Evolutionary conservation across 2,329 filamentous ascomycete species (phyloP).

Genomic region (Xylariaceae sp.): DNA sequence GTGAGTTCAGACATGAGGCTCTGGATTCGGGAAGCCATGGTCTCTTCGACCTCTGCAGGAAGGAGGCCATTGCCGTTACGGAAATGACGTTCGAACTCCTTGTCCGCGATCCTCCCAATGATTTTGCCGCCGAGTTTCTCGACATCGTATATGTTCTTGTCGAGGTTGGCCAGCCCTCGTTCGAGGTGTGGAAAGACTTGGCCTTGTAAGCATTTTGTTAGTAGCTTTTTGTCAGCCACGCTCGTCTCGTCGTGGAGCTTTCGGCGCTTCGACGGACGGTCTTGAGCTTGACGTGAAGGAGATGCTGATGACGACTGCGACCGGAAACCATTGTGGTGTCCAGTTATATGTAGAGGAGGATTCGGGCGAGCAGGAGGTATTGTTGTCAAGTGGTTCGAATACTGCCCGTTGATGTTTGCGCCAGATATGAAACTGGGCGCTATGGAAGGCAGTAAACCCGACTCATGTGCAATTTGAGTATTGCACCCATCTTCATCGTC

Average conservation of each 20-base stretch:
- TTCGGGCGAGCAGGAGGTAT: not conserved
- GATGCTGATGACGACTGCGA: not conserved
- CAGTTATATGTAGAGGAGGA: not conserved
- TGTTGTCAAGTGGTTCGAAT: not conserved
- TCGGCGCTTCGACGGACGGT: constrained; percentile 18
- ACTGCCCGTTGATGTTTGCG: not conserved
- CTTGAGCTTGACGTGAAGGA: not conserved
- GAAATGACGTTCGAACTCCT: constrained; percentile 29
- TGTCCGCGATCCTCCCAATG: constrained; percentile 26
- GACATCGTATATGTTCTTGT: constrained; percentile 24
- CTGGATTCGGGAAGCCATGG: constrained; percentile 24
- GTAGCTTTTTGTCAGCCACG: constrained; percentile 9
- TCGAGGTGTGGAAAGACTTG: constrained; percentile 37
- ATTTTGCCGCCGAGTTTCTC: constrained; percentile 28
- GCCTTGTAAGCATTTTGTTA: constrained; percentile 27
- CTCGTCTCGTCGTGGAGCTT: constrained; percentile 11
- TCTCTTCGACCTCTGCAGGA: constrained; percentile 17
- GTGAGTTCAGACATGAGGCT: constrained; percentile 25
- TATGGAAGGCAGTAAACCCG: not conserved
- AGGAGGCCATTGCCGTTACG: constrained; percentile 24
- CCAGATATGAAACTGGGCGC: not conserved
- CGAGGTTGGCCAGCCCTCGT: constrained; percentile 18
- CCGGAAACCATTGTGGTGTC: not conserved
- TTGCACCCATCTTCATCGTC: constrained; percentile 9
- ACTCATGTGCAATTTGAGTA: not conserved